These are phyloP conservation scores for Wallacemonas collosoma DNA, from an alignment of 208 protist genomes.

Conservation along the genomic window DNA sequence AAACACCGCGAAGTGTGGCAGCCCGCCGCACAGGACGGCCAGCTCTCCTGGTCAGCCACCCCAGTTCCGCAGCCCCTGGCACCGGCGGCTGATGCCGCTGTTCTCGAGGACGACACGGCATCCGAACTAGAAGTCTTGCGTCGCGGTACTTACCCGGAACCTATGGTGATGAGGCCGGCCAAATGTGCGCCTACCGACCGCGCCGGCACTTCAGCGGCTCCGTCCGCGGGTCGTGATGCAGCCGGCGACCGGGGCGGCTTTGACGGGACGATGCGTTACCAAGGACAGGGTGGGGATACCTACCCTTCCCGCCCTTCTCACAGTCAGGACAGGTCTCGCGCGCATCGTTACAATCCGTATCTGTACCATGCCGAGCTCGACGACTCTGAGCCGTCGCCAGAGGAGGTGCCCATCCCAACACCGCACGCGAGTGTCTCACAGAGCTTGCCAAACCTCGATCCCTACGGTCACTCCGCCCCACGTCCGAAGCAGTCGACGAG, in stretches of 20 bases:
- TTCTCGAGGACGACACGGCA: not conserved
- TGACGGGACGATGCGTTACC: no score
- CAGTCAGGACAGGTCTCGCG: not conserved
- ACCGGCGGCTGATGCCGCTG: not conserved
- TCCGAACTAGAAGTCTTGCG: conserved; percentile 2
- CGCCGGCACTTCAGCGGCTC: no score
- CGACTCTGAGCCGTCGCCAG: conserved; percentile 2
- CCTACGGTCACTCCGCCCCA: no score
- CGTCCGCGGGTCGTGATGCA: no score
- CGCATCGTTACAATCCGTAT: not conserved
- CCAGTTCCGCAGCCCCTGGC: not conserved
- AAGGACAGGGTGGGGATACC: no score
- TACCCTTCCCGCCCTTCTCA: no score
- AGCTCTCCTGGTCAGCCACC: conserved; percentile 1
- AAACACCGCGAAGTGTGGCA: not conserved
- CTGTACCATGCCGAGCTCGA: not conserved
- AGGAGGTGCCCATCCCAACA: conserved; percentile 5
- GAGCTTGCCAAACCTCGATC: not conserved
- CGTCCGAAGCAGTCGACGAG: no score
- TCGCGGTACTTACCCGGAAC: conserved; percentile 7
- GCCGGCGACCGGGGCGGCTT: no score
- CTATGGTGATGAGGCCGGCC: not conserved
- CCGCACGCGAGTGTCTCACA: conserved; percentile 2
- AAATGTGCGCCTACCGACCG: not conserved
- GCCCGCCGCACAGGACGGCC: not conserved